Base-by-base conservation (phyloP, 306 rosid genomes). In the Cicer pinnatifidum region DNA sequence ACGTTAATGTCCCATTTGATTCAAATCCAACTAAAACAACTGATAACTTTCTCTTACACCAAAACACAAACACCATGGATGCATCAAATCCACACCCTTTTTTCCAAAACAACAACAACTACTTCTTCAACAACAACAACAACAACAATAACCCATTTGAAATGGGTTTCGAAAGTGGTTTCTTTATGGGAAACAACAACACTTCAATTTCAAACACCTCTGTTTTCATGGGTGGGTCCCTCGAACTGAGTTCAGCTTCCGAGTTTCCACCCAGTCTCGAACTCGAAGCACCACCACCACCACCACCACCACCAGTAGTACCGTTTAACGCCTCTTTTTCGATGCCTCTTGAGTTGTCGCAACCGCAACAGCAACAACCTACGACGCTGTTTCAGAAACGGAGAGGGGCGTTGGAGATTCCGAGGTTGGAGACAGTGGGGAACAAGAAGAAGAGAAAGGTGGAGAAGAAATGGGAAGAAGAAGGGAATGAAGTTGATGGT, bases 321-420 rank as follows among this genome's bases (percentile, higher is more conserved):
- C 12, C 76, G 9, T 77, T 84, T 0, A 78, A 51, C 63, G 82
- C 83, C 45, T 83, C 84, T 83, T 86, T 84, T 75, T 68, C 60
- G 38, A 85, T 82, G 62, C 88, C 92, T 20, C 82, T 86, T 9
- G 88, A 89, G 19, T 80, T 80, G 7, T 61, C 85, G n/a, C 93
- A 83, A 67, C 95, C 56, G 38, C 13, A 16, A 1, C 69, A 63
- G 16, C 69, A 43, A 19, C 69, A 71, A 4, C 67, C 96, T 1
- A 94, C 92, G 28, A 94, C 92, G 16, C 78, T 94, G 51, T 94
- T 88, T 45, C 91, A 88, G 91, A 94, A 94, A 79, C 81, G 98
- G 45, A 23, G 81, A 33, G 81, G 81, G 44, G 19, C 76, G 71
- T 39, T 85, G 75, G 90, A 86, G 73, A 75, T 84, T 74, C 85